Evolutionary conservation across 352 stramenopile species (phyloP).

Genomic region (Halophytophthora polymorphica): DNA sequence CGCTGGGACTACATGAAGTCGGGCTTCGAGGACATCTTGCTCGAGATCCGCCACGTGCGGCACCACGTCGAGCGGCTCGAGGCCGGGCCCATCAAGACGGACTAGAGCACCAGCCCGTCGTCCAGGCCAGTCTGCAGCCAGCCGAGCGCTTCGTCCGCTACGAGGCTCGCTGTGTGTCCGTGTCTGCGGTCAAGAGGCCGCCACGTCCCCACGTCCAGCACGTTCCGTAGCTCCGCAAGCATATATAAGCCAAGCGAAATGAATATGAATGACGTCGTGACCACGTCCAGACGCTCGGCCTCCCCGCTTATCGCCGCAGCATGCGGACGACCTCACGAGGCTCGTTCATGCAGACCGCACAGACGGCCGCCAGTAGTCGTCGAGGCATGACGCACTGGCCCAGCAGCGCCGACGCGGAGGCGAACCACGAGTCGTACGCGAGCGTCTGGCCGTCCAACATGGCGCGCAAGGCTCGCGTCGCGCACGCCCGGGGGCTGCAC

Average conservation of each 20-base stretch:
- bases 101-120: conserved; percentile 7
- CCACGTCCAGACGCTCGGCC: conserved; percentile 7
- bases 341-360: conserved; percentile 32
- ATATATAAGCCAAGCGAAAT: no score
- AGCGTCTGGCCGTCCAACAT: conserved; percentile 52
- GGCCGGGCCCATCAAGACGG: conserved; percentile 19
- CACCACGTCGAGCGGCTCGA: conserved; percentile 54
- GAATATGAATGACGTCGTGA: background rate
- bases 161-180: no score
- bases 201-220: no score
- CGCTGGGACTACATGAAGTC: conserved; percentile 46
- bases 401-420: conserved; percentile 27
- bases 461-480: conserved; percentile 40
- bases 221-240: no score
- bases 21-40: conserved; percentile 53
- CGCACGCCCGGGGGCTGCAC: conserved; percentile 39
- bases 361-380: conserved; percentile 33
- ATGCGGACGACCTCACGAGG: conserved; percentile 25
- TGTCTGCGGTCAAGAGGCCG: no score
- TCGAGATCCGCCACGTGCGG: conserved; percentile 59
- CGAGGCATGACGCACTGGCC: conserved; percentile 32
- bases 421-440: conserved; percentile 49
- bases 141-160: no score
- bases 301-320: conserved; percentile 15
- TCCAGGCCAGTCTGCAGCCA: no score